A percentile compares a stretch with the other conserved stretches of the same genome.
These are phyloP conservation scores for Nicotiana tomentosiformis DNA, from an alignment of 257 asterid species.

Conservation along the genomic window DNA sequence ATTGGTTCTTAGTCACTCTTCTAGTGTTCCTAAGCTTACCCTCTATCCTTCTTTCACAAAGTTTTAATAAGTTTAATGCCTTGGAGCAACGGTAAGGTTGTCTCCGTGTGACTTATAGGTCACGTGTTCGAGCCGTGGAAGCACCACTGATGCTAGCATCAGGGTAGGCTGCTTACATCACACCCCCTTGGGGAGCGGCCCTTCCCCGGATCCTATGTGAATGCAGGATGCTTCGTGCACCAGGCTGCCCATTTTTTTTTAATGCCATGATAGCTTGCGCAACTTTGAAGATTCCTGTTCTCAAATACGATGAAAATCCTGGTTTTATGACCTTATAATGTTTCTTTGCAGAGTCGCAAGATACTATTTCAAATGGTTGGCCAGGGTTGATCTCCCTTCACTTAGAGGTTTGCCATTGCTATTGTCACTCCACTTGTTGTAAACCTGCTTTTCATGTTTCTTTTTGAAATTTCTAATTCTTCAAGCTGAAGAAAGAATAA, in stretches of 20 bases:
- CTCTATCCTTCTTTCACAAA: neutral
- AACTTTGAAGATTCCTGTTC: neutral
- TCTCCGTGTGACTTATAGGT: no score
- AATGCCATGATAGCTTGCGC: neutral
- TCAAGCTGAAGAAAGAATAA: constrained; percentile 2
- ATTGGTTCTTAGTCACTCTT: neutral
- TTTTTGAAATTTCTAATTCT: constrained; percentile 5
- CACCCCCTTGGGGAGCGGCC: no score
- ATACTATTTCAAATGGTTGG: constrained; percentile 73
- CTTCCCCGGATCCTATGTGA: no score
- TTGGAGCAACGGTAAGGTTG: no score
- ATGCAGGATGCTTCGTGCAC: no score
- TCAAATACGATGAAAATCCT: neutral
- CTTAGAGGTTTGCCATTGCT: constrained; percentile 62
- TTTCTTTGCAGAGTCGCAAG: constrained; percentile 57
- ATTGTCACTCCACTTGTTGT: neutral
- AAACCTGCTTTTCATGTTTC: neutral
- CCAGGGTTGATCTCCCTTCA: constrained; percentile 73
- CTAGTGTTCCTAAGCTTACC: neutral
- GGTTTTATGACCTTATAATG: neutral
- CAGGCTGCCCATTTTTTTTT: no score
- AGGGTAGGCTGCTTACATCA: no score
- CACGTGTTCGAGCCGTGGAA: no score
- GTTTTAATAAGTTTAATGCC: neutral
- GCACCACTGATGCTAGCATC: no score